Conservation (phyloP, 106 monocot genomes). For the Acanthochlamys bracteata region DNA sequence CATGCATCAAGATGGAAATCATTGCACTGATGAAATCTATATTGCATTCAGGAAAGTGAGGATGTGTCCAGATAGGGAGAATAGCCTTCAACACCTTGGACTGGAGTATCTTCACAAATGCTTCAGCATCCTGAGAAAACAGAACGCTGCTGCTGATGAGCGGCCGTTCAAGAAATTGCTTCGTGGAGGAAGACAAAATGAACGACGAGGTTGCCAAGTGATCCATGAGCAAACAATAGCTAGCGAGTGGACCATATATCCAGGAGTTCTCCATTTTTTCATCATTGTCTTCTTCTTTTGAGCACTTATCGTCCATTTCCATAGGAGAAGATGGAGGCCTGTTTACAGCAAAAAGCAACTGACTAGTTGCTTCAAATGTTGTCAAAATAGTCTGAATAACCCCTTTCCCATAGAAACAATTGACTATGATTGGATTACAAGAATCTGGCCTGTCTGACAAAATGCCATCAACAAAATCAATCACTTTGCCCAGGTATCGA, state of each 20-base stretch:
- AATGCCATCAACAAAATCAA: conserved; percentile 82
- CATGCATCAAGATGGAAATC: conserved; percentile 89
- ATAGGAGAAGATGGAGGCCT: conserved; percentile 82
- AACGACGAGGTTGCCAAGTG: conserved; percentile 86
- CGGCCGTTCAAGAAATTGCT: conserved; percentile 86
- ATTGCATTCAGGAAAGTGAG: conserved; percentile 71
- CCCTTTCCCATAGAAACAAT: conserved; percentile 68
- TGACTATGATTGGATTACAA: conserved; percentile 80
- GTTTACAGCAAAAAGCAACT: conserved; percentile 85
- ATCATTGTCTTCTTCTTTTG: conserved; percentile 38
- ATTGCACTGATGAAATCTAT: conserved; percentile 63
- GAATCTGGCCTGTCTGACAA: conserved; percentile 85
- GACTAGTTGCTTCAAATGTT: conserved; percentile 96
- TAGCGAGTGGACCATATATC: conserved; percentile 85
- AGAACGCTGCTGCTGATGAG: conserved; percentile 42
- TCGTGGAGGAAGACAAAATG: conserved; percentile 63
- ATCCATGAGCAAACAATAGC: conserved; percentile 79
- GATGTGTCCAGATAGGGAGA: conserved; percentile 94
- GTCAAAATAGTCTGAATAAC: conserved; percentile 72
- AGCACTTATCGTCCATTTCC: conserved; percentile 65
- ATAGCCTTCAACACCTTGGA: conserved; percentile 82
- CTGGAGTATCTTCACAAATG: conserved; percentile 84
- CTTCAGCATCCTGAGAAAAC: conserved; percentile 62
- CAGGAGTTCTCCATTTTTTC: conserved; percentile 63
- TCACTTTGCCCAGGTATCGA: conserved; percentile 87